phyloP scores from a whole-genome alignment of 495 filamentous ascomycete genomes.

The Hyaloscypha finlandica region DNA sequence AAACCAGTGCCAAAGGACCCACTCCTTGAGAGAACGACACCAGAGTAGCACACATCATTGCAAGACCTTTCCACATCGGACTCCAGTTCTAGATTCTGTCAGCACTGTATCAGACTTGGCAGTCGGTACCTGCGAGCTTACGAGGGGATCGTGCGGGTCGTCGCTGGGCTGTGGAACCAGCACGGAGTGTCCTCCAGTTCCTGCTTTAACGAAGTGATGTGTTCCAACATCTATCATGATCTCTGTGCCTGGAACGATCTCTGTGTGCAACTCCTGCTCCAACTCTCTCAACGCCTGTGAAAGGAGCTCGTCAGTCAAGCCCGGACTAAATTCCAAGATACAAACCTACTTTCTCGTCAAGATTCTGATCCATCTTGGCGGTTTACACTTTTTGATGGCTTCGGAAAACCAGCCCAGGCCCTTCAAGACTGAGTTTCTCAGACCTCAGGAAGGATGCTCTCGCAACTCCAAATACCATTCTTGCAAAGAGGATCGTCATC shows the following conservation, averaged over 20 bases:
- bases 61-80: slow-evolving; percentile 24
- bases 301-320: slow-evolving; percentile 3
- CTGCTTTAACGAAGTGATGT: slow-evolving; percentile 61
- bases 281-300: slow-evolving; percentile 33
- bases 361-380: slow-evolving; percentile 30
- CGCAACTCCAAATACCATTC: neutral
- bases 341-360: slow-evolving; percentile 22
- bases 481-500: neutral
- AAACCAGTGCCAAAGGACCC: slow-evolving; percentile 27
- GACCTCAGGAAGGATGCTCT: neutral
- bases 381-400: neutral
- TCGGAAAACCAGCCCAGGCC: neutral
- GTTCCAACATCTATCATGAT: slow-evolving; percentile 61
- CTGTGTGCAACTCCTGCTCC: slow-evolving; percentile 52
- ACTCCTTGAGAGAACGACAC: slow-evolving; percentile 28
- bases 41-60: slow-evolving; percentile 29
- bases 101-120: slow-evolving; percentile 38
- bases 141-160: slow-evolving; percentile 57
- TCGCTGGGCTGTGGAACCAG: slow-evolving; percentile 54
- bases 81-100: slow-evolving; percentile 41
- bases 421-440: neutral
- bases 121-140: slow-evolving; percentile 38
- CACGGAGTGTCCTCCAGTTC: slow-evolving; percentile 35
- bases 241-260: slow-evolving; percentile 63
- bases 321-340: neutral